phyloP scores from a whole-genome alignment of 2,329 filamentous ascomycete genomes.

The Claviceps fusiformis region DNA sequence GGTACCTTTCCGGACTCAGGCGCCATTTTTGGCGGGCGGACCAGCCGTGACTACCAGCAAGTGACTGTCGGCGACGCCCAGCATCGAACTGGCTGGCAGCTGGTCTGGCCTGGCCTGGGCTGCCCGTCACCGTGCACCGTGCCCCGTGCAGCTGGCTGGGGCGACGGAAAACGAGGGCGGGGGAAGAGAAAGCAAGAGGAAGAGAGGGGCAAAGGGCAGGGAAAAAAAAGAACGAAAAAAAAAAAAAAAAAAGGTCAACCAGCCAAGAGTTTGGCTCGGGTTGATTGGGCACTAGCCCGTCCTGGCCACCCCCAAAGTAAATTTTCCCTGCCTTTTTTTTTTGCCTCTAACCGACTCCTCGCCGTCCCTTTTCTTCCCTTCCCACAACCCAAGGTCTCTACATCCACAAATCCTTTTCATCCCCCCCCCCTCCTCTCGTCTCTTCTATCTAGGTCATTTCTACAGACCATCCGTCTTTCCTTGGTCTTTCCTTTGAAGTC shows the following conservation, averaged over 20 bases:
- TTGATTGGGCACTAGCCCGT: slow-evolving; percentile 17
- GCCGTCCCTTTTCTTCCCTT: slow-evolving; percentile 16
- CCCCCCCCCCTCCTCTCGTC: slow-evolving; percentile 15
- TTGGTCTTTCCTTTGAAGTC: slow-evolving; percentile 34
- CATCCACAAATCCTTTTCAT: slow-evolving; percentile 18
- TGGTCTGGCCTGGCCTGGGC: no score
- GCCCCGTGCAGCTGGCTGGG: not conserved
- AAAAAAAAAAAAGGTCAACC: slow-evolving; percentile 6
- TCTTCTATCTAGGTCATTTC: slow-evolving; percentile 15
- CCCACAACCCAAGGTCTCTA: slow-evolving; percentile 20
- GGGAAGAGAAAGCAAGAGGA: not conserved
- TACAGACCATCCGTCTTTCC: slow-evolving; percentile 23
- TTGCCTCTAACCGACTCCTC: slow-evolving; percentile 15
- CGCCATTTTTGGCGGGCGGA: not conserved
- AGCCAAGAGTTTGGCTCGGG: not conserved
- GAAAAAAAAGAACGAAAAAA: not conserved
- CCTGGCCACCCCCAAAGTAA: slow-evolving; percentile 18
- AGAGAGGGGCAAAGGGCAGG: not conserved
- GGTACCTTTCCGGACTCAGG: not conserved
- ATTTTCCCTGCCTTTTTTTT: slow-evolving; percentile 20
- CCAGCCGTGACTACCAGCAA: not conserved
- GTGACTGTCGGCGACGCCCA: not conserved
- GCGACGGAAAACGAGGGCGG: not conserved
- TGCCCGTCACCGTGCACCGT: not conserved
- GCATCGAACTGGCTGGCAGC: not conserved